These are phyloP conservation scores for Dioscorea dumetorum DNA, from an alignment of 106 monocot genomes.

Conservation along the genomic window DNA sequence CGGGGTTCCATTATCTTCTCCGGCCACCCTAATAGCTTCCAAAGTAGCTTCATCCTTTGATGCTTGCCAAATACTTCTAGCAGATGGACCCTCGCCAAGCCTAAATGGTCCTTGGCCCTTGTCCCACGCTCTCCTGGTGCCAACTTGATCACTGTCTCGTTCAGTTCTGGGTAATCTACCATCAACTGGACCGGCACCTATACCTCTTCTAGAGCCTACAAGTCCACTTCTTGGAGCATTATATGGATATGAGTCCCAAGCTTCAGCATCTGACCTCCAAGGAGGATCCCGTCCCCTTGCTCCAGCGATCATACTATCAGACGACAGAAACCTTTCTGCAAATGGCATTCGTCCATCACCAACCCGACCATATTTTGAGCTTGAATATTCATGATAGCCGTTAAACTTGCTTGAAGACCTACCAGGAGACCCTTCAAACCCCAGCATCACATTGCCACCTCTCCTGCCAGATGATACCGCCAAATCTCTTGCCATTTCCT, in stretches of 20 bases:
- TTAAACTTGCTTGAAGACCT: slow-evolving; percentile 66
- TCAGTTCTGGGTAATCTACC: slow-evolving; percentile 43
- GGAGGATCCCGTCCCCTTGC: slow-evolving; percentile 44
- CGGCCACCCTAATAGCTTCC: slow-evolving; percentile 94
- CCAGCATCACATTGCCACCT: slow-evolving; percentile 46
- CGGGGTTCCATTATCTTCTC: slow-evolving; percentile 73
- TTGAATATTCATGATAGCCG: slow-evolving; percentile 59
- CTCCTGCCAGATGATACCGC: slow-evolving; percentile 59
- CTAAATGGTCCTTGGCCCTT: slow-evolving; percentile 80
- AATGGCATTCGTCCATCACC: slow-evolving; percentile 46
- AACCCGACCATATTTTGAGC: slow-evolving; percentile 52
- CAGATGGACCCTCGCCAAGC: slow-evolving; percentile 95
- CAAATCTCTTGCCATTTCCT: slow-evolving; percentile 90
- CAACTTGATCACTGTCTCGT: slow-evolving; percentile 41
- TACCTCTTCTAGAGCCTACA: slow-evolving; percentile 44
- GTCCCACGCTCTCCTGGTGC: slow-evolving; percentile 70
- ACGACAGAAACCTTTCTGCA: slow-evolving; percentile 58
- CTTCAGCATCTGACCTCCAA: slow-evolving; percentile 68
- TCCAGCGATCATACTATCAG: slow-evolving; percentile 44
- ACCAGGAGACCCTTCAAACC: slow-evolving; percentile 63
- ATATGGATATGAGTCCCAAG: slow-evolving; percentile 52
- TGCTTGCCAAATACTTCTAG: slow-evolving; percentile 99
- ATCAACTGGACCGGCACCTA: slow-evolving; percentile 29
- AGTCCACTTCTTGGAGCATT: slow-evolving; percentile 35
- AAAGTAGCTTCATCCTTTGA: slow-evolving; percentile 97